These are phyloP conservation scores for Russula sp. DNA, from an alignment of 768 basidiomycete species.

Conservation along the genomic window DNA sequence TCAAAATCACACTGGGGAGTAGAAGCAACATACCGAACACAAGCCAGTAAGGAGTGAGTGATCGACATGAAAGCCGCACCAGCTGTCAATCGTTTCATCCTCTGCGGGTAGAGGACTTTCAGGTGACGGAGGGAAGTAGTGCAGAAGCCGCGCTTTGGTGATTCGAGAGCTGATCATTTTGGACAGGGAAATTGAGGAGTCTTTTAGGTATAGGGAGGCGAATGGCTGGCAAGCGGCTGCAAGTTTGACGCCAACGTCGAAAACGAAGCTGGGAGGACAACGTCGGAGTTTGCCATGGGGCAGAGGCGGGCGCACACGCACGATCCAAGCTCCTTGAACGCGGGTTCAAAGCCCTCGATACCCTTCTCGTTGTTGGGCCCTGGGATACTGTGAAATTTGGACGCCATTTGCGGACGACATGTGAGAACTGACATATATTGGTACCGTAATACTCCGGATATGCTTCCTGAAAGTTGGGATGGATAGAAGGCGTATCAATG, in stretches of 20 bases:
- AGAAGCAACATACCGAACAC: conserved; percentile 55
- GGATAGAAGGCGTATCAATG: conserved; percentile 56
- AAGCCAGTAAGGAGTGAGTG: conserved; percentile 88
- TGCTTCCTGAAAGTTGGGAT: conserved; percentile 41
- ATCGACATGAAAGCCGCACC: conserved; percentile 95
- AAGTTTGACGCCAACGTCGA: conserved; percentile 71
- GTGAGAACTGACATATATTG: conserved; percentile 67
- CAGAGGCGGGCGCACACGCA: conserved; percentile 26
- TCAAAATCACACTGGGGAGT: background rate
- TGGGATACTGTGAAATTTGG: conserved; percentile 24
- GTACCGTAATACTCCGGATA: conserved; percentile 81
- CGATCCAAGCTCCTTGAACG: conserved; percentile 83
- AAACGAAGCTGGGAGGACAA: conserved; percentile 52
- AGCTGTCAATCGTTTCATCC: conserved; percentile 71
- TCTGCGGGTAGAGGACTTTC: conserved; percentile 34
- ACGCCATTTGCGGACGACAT: background rate
- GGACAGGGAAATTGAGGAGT: conserved; percentile 61
- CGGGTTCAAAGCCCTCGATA: conserved; percentile 71
- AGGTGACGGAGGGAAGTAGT: conserved; percentile 78
- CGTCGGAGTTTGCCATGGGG: conserved; percentile 9
- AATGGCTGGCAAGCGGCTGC: conserved; percentile 89
- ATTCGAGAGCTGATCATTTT: conserved; percentile 68
- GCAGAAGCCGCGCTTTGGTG: conserved; percentile 88
- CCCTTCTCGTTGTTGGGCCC: conserved; percentile 55
- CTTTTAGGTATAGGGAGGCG: conserved; percentile 58